Evolutionary conservation across 495 filamentous ascomycete species (phyloP).

Genomic region (Gamarada debralockiae): DNA sequence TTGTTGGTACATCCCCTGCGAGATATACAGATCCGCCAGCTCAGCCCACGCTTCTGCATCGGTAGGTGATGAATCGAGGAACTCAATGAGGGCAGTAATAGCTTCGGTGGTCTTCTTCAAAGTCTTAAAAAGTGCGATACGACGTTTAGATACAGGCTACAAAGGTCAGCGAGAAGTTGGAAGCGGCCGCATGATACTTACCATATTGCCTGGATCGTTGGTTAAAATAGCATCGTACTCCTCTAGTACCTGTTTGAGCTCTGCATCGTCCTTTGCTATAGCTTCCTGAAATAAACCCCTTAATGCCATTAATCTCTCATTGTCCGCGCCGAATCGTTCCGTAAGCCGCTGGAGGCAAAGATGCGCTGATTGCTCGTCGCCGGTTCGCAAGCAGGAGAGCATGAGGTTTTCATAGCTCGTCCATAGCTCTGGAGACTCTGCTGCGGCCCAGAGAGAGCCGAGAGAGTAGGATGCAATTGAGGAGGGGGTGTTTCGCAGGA

Average conservation of each 20-base stretch:
- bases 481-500: slow-evolving; percentile 52
- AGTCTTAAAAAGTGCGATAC: slow-evolving; percentile 73
- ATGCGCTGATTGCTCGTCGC: slow-evolving; percentile 74
- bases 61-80: slow-evolving; percentile 80
- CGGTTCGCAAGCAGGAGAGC: slow-evolving; percentile 77
- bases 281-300: slow-evolving; percentile 84
- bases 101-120: slow-evolving; percentile 67
- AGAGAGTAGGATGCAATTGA: slow-evolving; percentile 46
- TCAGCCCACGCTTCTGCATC: slow-evolving; percentile 96
- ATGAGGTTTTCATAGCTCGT: slow-evolving; percentile 79
- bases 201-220: slow-evolving; percentile 77
- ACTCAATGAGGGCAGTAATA: slow-evolving; percentile 63
- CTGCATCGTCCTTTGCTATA: slow-evolving; percentile 57
- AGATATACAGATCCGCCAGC: slow-evolving; percentile 78
- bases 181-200: slow-evolving; percentile 28
- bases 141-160: slow-evolving; percentile 82
- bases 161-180: slow-evolving; percentile 10
- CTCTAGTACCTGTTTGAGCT: slow-evolving; percentile 62
- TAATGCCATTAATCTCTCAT: slow-evolving; percentile 80
- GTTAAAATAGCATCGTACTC: slow-evolving; percentile 73
- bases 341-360: slow-evolving; percentile 69
- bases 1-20: slow-evolving; percentile 71
- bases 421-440: slow-evolving; percentile 77
- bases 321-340: slow-evolving; percentile 72
- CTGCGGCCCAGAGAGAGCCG: slow-evolving; percentile 46